Evolutionary conservation across 1,284 basidiomycete genomes (phyloP), one percentile per base, ranked within the genome.

Genomic region (Anthracocystis walkeri): DNA sequence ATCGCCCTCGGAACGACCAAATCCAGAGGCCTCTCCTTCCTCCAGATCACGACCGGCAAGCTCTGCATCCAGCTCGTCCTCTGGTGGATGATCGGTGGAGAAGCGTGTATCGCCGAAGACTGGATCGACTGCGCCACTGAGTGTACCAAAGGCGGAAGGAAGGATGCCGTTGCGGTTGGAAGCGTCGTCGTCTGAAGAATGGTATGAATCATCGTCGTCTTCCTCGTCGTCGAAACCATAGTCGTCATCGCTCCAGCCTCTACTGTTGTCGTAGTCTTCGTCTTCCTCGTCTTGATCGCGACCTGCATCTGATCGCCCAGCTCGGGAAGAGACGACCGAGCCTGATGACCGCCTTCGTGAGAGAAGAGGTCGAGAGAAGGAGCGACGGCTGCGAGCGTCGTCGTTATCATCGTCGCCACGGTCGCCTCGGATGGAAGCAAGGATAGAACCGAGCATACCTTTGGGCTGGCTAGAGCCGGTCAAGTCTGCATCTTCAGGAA

Each of bases 31-130:
- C 29, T 69, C 70, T 7, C 54, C 60, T 6, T 63, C 60, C 45
- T 77, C 58, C 14, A 65, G 57, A 46, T 78, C 68, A 18, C 59
- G 60, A 3, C 60, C 79, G 2, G 64, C 82, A 10, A 80, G 75
- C 46, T 79, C 74, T n/a, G 61, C 75, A 54, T 82, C 82, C 16
- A 81, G 56, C 42, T 82, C 76, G 46, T 82, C 79, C 49, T 78
- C 72, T 12, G 80, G 77, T 20, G 68, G 67, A 46, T 73, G 67
- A n/a, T 82, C 83, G 27, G 64, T 67, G 38, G 70, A 70, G 33
- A 68, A 65, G 46, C 82, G 75, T 0, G 71, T 68, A 25, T 82
- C 82, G 40, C 83, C 83, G 66, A 85, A 85, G 27, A 84, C 77
- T 7, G 82, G 73, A 45, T 85, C 82, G 23, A 77, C 74, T 29